phyloP scores from a whole-genome alignment of 1,284 basidiomycete species.

The Ceratobasidium papillatum region DNA sequence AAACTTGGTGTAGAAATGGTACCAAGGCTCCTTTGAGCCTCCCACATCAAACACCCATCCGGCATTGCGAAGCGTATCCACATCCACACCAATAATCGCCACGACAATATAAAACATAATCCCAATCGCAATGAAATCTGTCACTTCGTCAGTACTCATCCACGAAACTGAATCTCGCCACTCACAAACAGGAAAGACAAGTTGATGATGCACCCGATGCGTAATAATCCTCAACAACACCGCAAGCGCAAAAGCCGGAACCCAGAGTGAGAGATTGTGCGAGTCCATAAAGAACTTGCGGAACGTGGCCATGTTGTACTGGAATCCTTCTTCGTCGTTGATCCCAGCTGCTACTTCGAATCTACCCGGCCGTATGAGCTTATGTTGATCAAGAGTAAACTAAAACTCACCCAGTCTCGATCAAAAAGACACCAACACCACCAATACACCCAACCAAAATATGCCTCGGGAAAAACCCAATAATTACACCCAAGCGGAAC shows the following conservation, averaged over 20 bases:
- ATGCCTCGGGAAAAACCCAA: slow-evolving; percentile 97
- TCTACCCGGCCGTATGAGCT: slow-evolving; percentile 52
- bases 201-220: slow-evolving; percentile 81
- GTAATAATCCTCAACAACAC: slow-evolving; percentile 84
- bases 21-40: slow-evolving; percentile 73
- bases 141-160: slow-evolving; percentile 57
- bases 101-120: slow-evolving; percentile 85
- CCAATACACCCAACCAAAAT: slow-evolving; percentile 97
- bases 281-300: slow-evolving; percentile 66
- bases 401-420: slow-evolving; percentile 77
- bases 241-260: slow-evolving; percentile 79
- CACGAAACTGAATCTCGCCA: slow-evolving; percentile 44
- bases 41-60: slow-evolving; percentile 95
- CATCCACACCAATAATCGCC: slow-evolving; percentile 67
- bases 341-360: slow-evolving; percentile 86
- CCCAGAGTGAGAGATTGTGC: slow-evolving; percentile 76
- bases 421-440: slow-evolving; percentile 92
- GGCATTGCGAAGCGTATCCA: slow-evolving; percentile 65
- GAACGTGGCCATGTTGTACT: slow-evolving; percentile 71
- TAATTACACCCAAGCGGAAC: slow-evolving; percentile 82
- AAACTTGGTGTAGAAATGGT: slow-evolving; percentile 79
- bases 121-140: slow-evolving; percentile 88
- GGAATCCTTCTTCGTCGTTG: slow-evolving; percentile 78
- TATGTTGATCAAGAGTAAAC: too few relatives aligned
- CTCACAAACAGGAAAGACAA: slow-evolving; percentile 90